Evolutionary conservation across 148 eudicot genomes (phyloP).

Genomic region (Fagopyrum tataricum): DNA sequence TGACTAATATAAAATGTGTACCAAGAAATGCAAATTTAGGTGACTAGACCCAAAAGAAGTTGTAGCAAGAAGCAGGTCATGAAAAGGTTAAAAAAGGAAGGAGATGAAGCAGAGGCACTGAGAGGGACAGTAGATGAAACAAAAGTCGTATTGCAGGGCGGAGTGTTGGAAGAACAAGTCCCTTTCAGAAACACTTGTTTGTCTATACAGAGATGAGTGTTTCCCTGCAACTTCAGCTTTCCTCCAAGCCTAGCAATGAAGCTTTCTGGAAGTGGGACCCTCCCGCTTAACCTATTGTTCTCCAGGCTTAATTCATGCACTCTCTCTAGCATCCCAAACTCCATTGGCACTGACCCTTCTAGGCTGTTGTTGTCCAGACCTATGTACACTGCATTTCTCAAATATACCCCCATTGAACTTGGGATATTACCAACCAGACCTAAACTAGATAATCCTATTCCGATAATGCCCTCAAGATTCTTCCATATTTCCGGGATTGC

Average conservation of each 20-base stretch:
- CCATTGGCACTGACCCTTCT: slow-evolving; percentile 56
- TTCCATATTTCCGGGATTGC: slow-evolving; percentile 80
- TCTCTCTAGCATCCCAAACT: slow-evolving; percentile 44
- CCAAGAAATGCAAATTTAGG: background rate
- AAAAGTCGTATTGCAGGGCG: background rate
- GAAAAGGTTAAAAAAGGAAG: background rate
- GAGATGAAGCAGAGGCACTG: background rate
- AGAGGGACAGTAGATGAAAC: background rate
- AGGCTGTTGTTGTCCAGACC: slow-evolving; percentile 64
- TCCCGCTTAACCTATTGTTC: slow-evolving; percentile 60
- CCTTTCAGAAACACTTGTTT: slow-evolving; percentile 20
- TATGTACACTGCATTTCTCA: slow-evolving; percentile 43
- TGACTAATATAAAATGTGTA: background rate
- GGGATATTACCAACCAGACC: slow-evolving; percentile 75
- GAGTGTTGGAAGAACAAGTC: background rate
- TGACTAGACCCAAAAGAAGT: background rate
- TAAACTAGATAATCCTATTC: slow-evolving; percentile 50
- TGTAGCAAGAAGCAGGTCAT: background rate
- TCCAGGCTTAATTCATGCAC: slow-evolving; percentile 61
- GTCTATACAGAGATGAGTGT: slow-evolving; percentile 54
- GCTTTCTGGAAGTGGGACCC: slow-evolving; percentile 44
- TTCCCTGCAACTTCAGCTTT: slow-evolving; percentile 63
- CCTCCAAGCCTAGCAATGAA: slow-evolving; percentile 38
- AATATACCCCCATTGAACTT: slow-evolving; percentile 56
- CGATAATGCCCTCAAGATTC: slow-evolving; percentile 50